Base-by-base conservation (phyloP, 495 filamentous ascomycete genomes). In the Aspergillus diversus region DNA sequence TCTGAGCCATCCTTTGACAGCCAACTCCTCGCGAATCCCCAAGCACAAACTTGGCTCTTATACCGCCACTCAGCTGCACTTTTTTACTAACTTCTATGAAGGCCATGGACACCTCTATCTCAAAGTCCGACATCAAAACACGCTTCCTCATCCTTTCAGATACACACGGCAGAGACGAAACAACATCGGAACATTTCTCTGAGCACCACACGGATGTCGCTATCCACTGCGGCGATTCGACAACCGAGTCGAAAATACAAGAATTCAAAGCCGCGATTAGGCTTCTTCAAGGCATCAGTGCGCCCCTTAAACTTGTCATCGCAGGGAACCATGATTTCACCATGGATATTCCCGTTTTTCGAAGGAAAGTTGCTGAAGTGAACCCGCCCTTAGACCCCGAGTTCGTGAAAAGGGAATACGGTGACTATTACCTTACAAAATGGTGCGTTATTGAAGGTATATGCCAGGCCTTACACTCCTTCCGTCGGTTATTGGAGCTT, bases 241-340 rank as follows among this genome's bases (percentile, higher is more conserved):
- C 89, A 2, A 77, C 79, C 34, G 68, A 79, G 27, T 89, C 88
- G 0, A 80, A 81, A 17, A 42, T 89, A 6, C 63, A 78, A 2
- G 83, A 90, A 63, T 89, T 81, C 65, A 71, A 68, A 32, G 58
- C 68, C 0, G 67, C 79, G 0, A 72, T 92, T 11, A 51, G 73
- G 12, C 74, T 87, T 51, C 75, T 93, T 0, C 61, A 72, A 3
- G 56, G 54, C 1, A 76, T 88, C 54, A 67, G 86, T 7, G 87
- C 89, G 0, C 83, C 85, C 3, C 73, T 91, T 5, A 92, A 91
- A 56, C 73, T 92, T 11, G 83, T 89, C n/a, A 91, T 92, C 47
- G 84, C 89, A 15, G 88, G 89, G 0, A 91, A 92, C 68, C 89
- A 91, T 63, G 88, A 92, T 63, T 84, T 87, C 54, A 83, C 84